Conservation (phyloP, 257 asterid genomes). For the Penstemon eatonii region DNA sequence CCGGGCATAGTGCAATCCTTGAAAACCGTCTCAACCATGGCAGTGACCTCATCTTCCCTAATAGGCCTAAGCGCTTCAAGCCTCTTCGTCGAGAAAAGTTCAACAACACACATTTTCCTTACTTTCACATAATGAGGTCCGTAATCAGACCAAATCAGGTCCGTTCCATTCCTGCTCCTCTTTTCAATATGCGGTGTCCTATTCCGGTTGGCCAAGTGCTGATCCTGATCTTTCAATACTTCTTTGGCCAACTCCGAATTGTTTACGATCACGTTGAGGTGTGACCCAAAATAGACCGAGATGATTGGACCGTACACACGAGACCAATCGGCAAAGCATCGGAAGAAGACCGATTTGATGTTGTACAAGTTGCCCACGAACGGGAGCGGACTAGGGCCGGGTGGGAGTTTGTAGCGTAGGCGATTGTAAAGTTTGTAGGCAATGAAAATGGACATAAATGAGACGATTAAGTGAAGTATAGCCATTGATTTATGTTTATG, state of each 20-base stretch:
- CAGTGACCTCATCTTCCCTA: slow-evolving; percentile 75
- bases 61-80: slow-evolving; percentile 72
- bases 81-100: slow-evolving; percentile 64
- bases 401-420: slow-evolving; percentile 41
- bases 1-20: slow-evolving; percentile 58
- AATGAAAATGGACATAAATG: slow-evolving; percentile 28
- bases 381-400: slow-evolving; percentile 42
- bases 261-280: slow-evolving; percentile 38
- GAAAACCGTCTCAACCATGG: slow-evolving; percentile 71
- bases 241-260: slow-evolving; percentile 42
- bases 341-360: slow-evolving; percentile 35
- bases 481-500: too few relatives aligned
- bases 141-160: too few relatives aligned
- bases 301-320: slow-evolving; percentile 47
- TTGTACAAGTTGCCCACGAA: slow-evolving; percentile 40
- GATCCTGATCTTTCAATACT: slow-evolving; percentile 47
- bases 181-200: slow-evolving; percentile 38
- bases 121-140: too few relatives aligned
- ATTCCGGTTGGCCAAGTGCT: slow-evolving; percentile 41
- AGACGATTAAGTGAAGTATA: slow-evolving; percentile 10
- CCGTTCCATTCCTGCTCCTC: too few relatives aligned
- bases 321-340: slow-evolving; percentile 46
- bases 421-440: slow-evolving; percentile 42
- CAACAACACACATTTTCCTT: too few relatives aligned
- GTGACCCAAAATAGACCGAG: slow-evolving; percentile 49